Percentiles rank a stretch among this genome's conserved stretches.
phyloP scores from a whole-genome alignment of 345 rosid genomes.

The Eucalyptus polyanthemos region DNA sequence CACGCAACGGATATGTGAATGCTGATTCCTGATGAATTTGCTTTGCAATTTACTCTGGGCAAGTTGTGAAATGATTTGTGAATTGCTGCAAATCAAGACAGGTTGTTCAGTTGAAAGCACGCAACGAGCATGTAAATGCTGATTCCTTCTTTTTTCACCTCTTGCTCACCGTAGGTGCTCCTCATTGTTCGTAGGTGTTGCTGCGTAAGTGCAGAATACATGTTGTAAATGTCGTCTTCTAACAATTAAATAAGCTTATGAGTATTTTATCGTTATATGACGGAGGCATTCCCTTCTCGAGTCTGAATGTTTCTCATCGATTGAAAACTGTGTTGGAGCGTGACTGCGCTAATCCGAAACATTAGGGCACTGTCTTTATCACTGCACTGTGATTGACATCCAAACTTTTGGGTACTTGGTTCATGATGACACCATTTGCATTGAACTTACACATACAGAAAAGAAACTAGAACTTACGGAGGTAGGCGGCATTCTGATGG shows the following conservation, averaged over 20 bases:
- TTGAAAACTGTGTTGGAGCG: not conserved
- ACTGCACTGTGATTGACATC: not conserved
- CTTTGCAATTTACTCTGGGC: not conserved
- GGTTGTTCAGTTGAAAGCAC: not conserved
- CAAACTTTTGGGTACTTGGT: not conserved
- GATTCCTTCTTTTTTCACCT: not conserved
- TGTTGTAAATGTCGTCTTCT: not conserved
- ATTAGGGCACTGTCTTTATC: not conserved
- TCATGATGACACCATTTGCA: not conserved
- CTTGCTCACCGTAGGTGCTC: not conserved
- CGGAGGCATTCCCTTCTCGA: not conserved
- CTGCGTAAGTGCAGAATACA: not conserved
- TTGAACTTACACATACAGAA: not conserved
- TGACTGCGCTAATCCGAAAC: not conserved
- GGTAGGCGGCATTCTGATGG: not conserved
- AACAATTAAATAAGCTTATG: not conserved
- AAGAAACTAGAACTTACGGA: not conserved
- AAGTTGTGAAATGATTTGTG: not conserved
- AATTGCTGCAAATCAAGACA: not conserved
- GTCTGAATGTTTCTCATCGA: not conserved
- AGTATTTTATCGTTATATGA: not conserved
- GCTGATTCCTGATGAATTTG: not conserved
- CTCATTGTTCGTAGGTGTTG: not conserved
- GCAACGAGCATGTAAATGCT: not conserved
- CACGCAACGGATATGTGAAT: not conserved